Evolutionary conservation across 345 rosid species (phyloP), one percentile per base, ranked within the genome.

Genomic region (Populus davidiana): DNA sequence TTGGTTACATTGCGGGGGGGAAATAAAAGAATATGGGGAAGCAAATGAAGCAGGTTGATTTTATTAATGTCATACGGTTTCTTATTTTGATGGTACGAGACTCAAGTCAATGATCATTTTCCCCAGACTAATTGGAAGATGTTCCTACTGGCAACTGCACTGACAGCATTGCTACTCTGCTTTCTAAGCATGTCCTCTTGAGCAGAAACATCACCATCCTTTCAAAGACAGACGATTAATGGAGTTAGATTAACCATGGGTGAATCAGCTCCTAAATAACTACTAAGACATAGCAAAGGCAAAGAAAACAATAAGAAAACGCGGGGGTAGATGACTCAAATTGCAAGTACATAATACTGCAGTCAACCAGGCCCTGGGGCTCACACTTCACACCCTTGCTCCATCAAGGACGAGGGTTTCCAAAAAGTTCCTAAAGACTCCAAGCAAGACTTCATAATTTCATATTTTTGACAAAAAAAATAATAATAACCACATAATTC

Each of bases 121-220:
- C 83, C 88, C 91, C 96, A 92, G 64, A 92, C 88, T 73, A 90
- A 78, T 54, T 73, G 85, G 78, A 87, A 91, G 75, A 90, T 89
- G 71, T 89, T 89, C 77, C 80, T 87, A 72, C 94, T 91, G 23
- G 92, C 92, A 79, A 75, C 77, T 62, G 87, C 81, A 68, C 75
- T 85, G 71, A 92, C 80, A 66, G 74, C 71, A 50, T 81, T 85
- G 79, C 88, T 89, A 71, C 90, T 89, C 84, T 84, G 89, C 85
- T 83, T 88, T 78, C 81, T 77, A 27, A 92, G 97, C 97, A 90
- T 84, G 73, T 88, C 91, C 76, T 86, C 91, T 82, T 92, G 97
- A 0, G 88, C 93, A 67, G 72, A 29, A 27, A 81, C 78, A 81
- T 90, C 89, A 20, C 90, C 97, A 20, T 88, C 97, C 97, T 90